Evolutionary conservation across 176 grass and related monocot species (phyloP), one percentile per base, ranked within the genome.

Genomic region (Hordeum marinum): DNA sequence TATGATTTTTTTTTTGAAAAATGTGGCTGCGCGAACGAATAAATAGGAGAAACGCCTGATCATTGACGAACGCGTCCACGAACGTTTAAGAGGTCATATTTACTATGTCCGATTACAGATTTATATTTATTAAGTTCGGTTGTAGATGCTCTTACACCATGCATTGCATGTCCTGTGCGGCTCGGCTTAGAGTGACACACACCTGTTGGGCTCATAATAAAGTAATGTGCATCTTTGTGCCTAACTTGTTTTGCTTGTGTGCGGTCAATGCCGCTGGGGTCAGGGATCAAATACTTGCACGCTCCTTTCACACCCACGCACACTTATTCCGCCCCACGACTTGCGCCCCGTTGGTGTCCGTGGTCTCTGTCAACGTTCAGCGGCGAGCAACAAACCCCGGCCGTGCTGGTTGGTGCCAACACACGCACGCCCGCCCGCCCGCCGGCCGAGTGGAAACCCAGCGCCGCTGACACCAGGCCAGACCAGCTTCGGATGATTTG

Each of bases 331-430:
- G 35, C 27, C 29, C 57, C 57, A 8, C 80, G 75, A 72, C 81
- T 32, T 21, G 57, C 71, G 6, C 34, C 25, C 11, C 42, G 5
- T 48, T 13, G 20, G 17, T 6, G 8, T 12, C 20, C 5, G 29
- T 37, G 58, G 32, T 50, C 40, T 57, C 50, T 15, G 35, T 69
- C 76, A 78, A 32, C n/a, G 6, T 52, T 52, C 15, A 17, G 1
- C 46, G 2, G 4, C 32, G 32, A 50, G 15, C 48, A 71, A 8
- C 71, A 18, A 20, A 24, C 72, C 14, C 68, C 9, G 65, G 65
- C 65, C 78, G 25, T 61, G 50, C 84, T 40, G 81, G 81, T 71
- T 83, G 67, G 75, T 79, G 86, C 71, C 46, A n/a, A n/a, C n/a
- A n/a, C n/a, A n/a, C n/a, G n/a, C n/a, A n/a, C n/a, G n/a, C n/a